A percentile compares a stretch with the other conserved stretches of the same genome.
Conservation (phyloP, 371 early-diverging fungal genomes). For the Syncephalastrum racemosum region DNA sequence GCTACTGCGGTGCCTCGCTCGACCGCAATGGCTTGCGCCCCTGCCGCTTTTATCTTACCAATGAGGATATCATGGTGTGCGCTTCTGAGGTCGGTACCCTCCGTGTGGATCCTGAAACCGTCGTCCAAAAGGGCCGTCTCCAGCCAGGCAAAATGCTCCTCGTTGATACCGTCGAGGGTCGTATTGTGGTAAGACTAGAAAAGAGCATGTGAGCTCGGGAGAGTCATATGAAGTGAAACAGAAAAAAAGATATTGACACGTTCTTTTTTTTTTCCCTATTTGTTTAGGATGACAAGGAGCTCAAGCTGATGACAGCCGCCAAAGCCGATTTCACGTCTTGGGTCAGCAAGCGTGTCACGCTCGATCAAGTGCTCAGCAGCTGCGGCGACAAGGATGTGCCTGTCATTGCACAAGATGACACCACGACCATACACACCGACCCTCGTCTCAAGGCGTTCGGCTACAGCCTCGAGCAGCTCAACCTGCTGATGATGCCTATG, state of each 20-base stretch:
- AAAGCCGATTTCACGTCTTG: constrained; percentile 80
- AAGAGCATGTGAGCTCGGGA: neutral
- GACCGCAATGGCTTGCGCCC: constrained; percentile 98
- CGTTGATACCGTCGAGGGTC: constrained; percentile 93
- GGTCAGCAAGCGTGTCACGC: constrained; percentile 77
- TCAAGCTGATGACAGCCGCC: constrained; percentile 74
- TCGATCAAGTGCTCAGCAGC: constrained; percentile 57
- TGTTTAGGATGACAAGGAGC: constrained; percentile 72
- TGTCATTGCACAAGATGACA: constrained; percentile 37
- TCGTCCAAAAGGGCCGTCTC: constrained; percentile 90
- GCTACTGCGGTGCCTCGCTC: constrained; percentile 92
- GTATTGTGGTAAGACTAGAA: constrained; percentile 54
- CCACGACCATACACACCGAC: constrained; percentile 60
- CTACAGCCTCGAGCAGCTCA: constrained; percentile 92
- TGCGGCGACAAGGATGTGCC: neutral
- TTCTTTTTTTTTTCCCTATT: too few species aligned
- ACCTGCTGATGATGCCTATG: constrained; percentile 87
- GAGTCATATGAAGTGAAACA: too few species aligned
- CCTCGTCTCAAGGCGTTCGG: constrained; percentile 87
- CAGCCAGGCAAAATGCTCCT: constrained; percentile 96
- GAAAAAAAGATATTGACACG: too few species aligned
- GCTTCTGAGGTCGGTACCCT: constrained; percentile 96
- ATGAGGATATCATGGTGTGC: constrained; percentile 93
- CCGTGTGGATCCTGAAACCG: constrained; percentile 74
- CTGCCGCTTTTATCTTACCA: constrained; percentile 92